Percentiles rank a stretch among this genome's conserved stretches.
Evolutionary conservation across 306 rosid species (phyloP).

Genomic region (Hippophae gyantsensis): DNA sequence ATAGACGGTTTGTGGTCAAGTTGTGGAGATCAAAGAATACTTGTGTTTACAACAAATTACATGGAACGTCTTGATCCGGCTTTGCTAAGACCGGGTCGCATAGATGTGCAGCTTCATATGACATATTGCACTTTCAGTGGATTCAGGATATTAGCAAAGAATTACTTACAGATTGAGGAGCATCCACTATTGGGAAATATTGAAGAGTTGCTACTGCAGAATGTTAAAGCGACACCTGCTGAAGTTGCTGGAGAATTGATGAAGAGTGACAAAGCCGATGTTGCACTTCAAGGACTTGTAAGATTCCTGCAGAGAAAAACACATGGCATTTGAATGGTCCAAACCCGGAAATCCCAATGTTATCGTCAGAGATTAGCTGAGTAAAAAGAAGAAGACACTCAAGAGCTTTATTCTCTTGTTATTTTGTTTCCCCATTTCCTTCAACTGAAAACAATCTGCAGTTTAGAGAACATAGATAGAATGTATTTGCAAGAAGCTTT

Average conservation of each 20-base stretch:
- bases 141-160: slow-evolving; percentile 35
- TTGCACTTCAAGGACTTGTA: slow-evolving; percentile 40
- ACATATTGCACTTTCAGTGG: slow-evolving; percentile 35
- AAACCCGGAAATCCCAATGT: too few relatives aligned
- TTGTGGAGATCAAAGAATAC: slow-evolving; percentile 46
- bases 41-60: slow-evolving; percentile 40
- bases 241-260: slow-evolving; percentile 49
- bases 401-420: too few relatives aligned
- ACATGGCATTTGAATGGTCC: too few relatives aligned
- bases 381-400: too few relatives aligned
- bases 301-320: slow-evolving; percentile 25
- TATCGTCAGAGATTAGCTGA: too few relatives aligned
- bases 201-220: slow-evolving; percentile 15
- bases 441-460: too few relatives aligned
- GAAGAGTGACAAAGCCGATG: slow-evolving; percentile 27
- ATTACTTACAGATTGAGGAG: slow-evolving; percentile 34
- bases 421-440: too few relatives aligned
- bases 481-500: too few relatives aligned
- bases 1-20: slow-evolving; percentile 58
- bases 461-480: too few relatives aligned
- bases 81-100: slow-evolving; percentile 46
- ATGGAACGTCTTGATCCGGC: slow-evolving; percentile 47
- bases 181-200: slow-evolving; percentile 27
- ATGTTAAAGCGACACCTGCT: slow-evolving; percentile 43
- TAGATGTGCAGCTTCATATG: slow-evolving; percentile 52